Evolutionary conservation across 140 eudicot genomes (phyloP).

Genomic region (Oenanthe javanica): DNA sequence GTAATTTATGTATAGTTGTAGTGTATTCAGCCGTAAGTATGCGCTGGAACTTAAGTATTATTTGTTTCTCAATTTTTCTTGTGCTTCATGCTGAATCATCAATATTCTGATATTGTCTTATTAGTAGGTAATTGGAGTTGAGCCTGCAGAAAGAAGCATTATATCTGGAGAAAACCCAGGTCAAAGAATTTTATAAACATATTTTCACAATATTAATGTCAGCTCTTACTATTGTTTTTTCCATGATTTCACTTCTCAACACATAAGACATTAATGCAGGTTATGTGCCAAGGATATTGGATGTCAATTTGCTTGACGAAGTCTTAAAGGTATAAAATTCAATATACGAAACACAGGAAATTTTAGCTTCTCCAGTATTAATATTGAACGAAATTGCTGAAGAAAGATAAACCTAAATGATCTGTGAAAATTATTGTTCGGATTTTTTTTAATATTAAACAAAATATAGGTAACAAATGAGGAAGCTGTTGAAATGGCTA

Average conservation of each 20-base stretch:
- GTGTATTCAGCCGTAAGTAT: neutral
- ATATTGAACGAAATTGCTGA: neutral
- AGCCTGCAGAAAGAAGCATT: slow-evolving; percentile 27
- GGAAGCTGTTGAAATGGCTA: slow-evolving; percentile 33
- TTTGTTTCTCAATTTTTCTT: neutral
- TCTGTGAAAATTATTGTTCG: neutral
- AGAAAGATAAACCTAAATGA: neutral
- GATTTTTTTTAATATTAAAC: neutral
- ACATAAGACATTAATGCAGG: slow-evolving; percentile 17
- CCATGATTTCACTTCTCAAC: neutral
- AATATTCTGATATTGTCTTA: neutral
- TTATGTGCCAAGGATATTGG: slow-evolving; percentile 23
- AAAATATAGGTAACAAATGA: slow-evolving; percentile 20
- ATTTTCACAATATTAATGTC: neutral
- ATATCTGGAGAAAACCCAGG: slow-evolving; percentile 36
- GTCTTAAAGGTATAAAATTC: slow-evolving; percentile 19
- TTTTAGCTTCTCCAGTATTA: neutral
- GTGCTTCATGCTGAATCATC: neutral
- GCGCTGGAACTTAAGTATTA: neutral
- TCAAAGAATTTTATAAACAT: neutral
- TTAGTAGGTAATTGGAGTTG: slow-evolving; percentile 28
- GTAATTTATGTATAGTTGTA: neutral
- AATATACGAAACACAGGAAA: neutral
- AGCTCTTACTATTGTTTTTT: neutral
- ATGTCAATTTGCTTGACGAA: slow-evolving; percentile 27